phyloP scores from a whole-genome alignment of 148 eudicot species.

The Fagopyrum tataricum region DNA sequence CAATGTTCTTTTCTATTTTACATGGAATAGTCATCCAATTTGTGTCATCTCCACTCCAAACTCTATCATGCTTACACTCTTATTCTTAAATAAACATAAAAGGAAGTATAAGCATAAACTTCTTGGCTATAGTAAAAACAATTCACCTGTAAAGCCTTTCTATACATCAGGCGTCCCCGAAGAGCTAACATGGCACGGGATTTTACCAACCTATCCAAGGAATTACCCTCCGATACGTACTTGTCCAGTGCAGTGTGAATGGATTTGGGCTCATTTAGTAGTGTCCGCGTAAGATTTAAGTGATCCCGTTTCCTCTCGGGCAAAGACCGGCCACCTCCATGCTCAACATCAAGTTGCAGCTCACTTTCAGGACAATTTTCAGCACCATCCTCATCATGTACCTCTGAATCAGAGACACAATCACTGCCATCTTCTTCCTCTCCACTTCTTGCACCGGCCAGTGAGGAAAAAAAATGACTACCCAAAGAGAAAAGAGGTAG shows the following conservation, averaged over 20 bases:
- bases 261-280: slow-evolving; percentile 32
- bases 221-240: slow-evolving; percentile 49
- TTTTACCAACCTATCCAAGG: slow-evolving; percentile 26
- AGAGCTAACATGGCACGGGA: slow-evolving; percentile 26
- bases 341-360: slow-evolving; percentile 28
- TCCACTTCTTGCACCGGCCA: slow-evolving; percentile 17
- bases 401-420: slow-evolving; percentile 33
- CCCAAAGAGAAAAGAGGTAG: slow-evolving; percentile 7
- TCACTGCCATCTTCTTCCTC: slow-evolving; percentile 15
- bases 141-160: slow-evolving; percentile 75
- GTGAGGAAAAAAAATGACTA: slow-evolving; percentile 14
- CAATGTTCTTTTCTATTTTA: too few species aligned
- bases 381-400: slow-evolving; percentile 32
- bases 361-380: slow-evolving; percentile 36
- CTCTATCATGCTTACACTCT: neutral
- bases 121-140: neutral
- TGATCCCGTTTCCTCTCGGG: slow-evolving; percentile 6
- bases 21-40: too few species aligned
- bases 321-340: slow-evolving; percentile 16
- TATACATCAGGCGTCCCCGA: slow-evolving; percentile 39
- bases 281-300: slow-evolving; percentile 26
- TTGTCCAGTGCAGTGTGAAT: slow-evolving; percentile 40
- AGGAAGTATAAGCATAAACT: neutral
- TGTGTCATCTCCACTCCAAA: too few species aligned
- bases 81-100: neutral